Evolutionary conservation across 2,329 filamentous ascomycete genomes (phyloP), one percentile per base, ranked within the genome.

Genomic region (Corynespora cassiicola): DNA sequence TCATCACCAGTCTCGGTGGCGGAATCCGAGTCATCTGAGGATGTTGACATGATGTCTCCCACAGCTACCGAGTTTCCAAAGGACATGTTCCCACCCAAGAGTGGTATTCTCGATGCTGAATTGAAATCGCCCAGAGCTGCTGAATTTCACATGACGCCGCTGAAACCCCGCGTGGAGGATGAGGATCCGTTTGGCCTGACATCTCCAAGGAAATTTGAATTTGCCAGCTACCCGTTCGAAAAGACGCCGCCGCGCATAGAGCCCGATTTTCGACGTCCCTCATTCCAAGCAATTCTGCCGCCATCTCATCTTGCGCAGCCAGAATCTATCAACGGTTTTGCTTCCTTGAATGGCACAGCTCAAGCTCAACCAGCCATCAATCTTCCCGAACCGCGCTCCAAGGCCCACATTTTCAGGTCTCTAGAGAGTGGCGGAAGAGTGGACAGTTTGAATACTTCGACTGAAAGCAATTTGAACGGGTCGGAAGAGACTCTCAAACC

Each of bases 131-230:
- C 65, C 7, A 52, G 64, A 32, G 58, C 59, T 16, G 46, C 53
- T 14, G 65, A 68, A 38, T 68, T 68, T 28, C 63, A 68, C 41
- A 68, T 68, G 65, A 63, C 63, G 19, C 63, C 65, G 5, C 39
- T 68, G 23, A 63, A 59, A 31, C 63, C 61, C 8, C 55, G 47
- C 22, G 30, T 50, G n/a, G 54, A 49, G 26, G 63, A 66, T 24
- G 63, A 63, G 9, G 65, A 67, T 53, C 60, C 64, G 2, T 70
- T 65, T 28, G 66, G 65, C 5, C 22, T 70, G 10, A 61, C 68
- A 18, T 70, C 68, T 25, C 68, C 68, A 11, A 72, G 65, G 7
- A 59, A 65, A 24, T 71, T 69, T 17, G 72, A 74, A 12, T 75
- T 73, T 41, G 50, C 55, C 15, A 51, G 42, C 12, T 58, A 55